Evolutionary conservation across 495 filamentous ascomycete species (phyloP).

Genomic region (Aspergillus nanangensis): DNA sequence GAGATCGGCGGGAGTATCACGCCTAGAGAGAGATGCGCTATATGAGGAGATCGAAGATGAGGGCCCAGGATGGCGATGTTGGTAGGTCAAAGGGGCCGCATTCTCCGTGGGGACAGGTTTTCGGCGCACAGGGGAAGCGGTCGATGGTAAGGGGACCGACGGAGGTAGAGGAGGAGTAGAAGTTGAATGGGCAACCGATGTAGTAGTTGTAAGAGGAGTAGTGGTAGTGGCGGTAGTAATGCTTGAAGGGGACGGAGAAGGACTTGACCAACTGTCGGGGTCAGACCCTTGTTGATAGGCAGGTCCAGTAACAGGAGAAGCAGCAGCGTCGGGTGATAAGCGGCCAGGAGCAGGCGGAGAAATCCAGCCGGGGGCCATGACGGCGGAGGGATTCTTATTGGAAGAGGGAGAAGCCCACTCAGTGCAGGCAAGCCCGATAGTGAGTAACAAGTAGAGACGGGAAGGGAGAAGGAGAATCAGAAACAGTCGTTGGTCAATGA

Average conservation of each 20-base stretch:
- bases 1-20: conserved; percentile 23
- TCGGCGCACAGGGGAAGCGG: conserved; percentile 27
- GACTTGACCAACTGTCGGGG: conserved; percentile 7
- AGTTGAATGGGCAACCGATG: conserved; percentile 9
- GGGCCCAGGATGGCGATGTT: conserved; percentile 19
- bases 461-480: conserved; percentile 12
- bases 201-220: conserved; percentile 10
- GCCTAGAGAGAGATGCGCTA: conserved; percentile 23
- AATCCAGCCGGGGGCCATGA: conserved; percentile 18
- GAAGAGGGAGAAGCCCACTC: conserved; percentile 1
- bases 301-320: neutral
- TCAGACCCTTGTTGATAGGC: conserved; percentile 5
- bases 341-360: conserved; percentile 25
- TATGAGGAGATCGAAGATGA: conserved; percentile 18
- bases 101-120: conserved; percentile 33
- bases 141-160: conserved; percentile 13
- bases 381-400: conserved; percentile 7
- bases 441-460: conserved; percentile 8
- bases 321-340: conserved; percentile 7
- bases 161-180: conserved; percentile 16
- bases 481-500: conserved; percentile 17
- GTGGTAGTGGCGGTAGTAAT: too few relatives aligned
- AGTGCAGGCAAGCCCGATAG: conserved; percentile 3
- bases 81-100: conserved; percentile 25
- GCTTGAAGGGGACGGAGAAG: conserved; percentile 7